Conservation (phyloP, 2,329 filamentous ascomycete genomes). For the Paramyrothecium roridum region DNA sequence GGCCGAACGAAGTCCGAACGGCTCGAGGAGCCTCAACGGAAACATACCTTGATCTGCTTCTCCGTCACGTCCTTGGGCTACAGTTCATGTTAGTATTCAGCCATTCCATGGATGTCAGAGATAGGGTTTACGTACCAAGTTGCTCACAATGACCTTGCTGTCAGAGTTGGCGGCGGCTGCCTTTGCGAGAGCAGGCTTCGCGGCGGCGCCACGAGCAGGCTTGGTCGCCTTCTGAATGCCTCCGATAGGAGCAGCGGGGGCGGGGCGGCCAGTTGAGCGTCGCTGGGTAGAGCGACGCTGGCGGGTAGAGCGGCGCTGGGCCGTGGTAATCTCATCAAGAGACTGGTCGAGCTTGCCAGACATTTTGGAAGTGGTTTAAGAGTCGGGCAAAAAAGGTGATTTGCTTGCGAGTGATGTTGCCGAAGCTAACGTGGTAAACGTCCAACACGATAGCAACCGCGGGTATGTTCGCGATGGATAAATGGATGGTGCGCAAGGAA, state of each 20-base stretch:
- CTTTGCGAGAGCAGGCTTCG: slow-evolving; percentile 64
- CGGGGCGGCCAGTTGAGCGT: slow-evolving; percentile 49
- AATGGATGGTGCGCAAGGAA: no score
- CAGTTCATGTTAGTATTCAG: slow-evolving; percentile 40
- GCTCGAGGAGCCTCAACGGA: slow-evolving; percentile 69
- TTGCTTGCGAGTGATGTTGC: not conserved
- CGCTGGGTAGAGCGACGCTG: slow-evolving; percentile 49
- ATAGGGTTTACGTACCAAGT: slow-evolving; percentile 69
- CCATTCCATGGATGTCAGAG: not conserved
- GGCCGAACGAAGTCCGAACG: slow-evolving; percentile 71
- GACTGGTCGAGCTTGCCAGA: slow-evolving; percentile 95
- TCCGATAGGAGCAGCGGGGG: slow-evolving; percentile 69
- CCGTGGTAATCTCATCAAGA: slow-evolving; percentile 94
- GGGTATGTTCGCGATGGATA: no score
- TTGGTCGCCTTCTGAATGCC: slow-evolving; percentile 80
- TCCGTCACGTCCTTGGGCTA: slow-evolving; percentile 96
- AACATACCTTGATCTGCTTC: slow-evolving; percentile 99
- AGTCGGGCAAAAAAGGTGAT: not conserved
- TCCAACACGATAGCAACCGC: no score
- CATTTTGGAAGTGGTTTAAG: slow-evolving; percentile 56
- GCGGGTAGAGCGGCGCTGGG: slow-evolving; percentile 59
- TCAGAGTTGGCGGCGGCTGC: slow-evolving; percentile 62
- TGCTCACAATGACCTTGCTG: slow-evolving; percentile 98
- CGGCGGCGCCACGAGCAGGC: slow-evolving; percentile 53
- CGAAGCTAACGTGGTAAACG: no score